Evolutionary conservation across 805 yeast genomes (phyloP).

Genomic region (Tetrapisispora phaffii): DNA sequence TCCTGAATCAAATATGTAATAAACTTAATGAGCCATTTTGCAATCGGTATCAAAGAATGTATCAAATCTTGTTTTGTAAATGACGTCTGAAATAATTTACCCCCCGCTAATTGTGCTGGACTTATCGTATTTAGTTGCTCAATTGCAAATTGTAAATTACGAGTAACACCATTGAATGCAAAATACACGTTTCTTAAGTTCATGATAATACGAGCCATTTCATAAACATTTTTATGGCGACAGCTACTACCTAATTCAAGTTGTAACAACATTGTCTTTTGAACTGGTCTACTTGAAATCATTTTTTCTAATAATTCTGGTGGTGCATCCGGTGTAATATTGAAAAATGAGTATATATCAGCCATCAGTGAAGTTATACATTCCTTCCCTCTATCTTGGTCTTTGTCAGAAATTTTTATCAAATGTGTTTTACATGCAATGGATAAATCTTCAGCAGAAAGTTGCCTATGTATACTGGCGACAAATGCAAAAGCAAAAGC

Average conservation of each 20-base stretch:
- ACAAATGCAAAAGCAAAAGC: conserved; percentile 30
- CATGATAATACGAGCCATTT: conserved; percentile 26
- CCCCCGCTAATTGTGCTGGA: conserved; percentile 37
- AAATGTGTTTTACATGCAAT: conserved; percentile 28
- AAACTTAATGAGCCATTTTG: conserved; percentile 80
- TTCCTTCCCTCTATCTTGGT: conserved; percentile 19
- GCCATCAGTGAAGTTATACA: conserved; percentile 21
- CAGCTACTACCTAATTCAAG: conserved; percentile 27
- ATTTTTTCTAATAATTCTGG: conserved; percentile 29
- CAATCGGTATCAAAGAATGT: conserved; percentile 59
- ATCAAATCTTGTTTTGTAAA: conserved; percentile 54
- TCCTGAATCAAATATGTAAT: conserved; percentile 68
- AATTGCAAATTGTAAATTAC: conserved; percentile 31
- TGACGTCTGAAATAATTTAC: conserved; percentile 39
- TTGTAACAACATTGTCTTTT: conserved; percentile 27
- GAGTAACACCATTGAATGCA: conserved; percentile 29
- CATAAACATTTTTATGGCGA: conserved; percentile 19
- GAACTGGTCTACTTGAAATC: conserved; percentile 29
- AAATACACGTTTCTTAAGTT: conserved; percentile 26
- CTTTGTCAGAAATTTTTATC: conserved; percentile 13
- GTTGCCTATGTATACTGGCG: conserved; percentile 26
- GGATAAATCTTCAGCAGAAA: conserved; percentile 29
- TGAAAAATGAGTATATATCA: conserved; percentile 26
- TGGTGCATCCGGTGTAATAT: conserved; percentile 29
- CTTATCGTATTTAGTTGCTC: conserved; percentile 21